Base-by-base conservation (phyloP, 108 stramenopile species). In the Nannochloropsis granulata region DNA sequence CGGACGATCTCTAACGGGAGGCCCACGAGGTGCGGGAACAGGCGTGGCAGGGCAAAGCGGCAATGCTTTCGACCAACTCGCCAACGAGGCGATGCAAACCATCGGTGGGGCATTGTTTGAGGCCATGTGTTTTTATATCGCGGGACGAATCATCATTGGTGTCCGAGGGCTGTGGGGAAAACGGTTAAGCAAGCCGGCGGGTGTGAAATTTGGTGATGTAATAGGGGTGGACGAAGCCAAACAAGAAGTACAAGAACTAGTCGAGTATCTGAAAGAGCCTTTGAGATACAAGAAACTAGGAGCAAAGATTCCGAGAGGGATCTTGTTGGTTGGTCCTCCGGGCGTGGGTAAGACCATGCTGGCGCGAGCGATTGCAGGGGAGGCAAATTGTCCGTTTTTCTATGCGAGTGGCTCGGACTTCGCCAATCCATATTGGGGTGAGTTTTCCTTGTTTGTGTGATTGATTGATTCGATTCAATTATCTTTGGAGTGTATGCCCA, bases 311-410 rank as follows among this genome's bases (percentile, higher is more conserved):
- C 98, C 97, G 13, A 91, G 93, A 46, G 98, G 98, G 23, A 80
- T 98, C 13, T 86, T 99, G 44, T 90, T 99, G 83, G 97, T 95
- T 10, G 96, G 97, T 12, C 97, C 97, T 19, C 98, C 98, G 1
- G 98, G 97, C 78, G 98, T 97, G 7, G 85, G 98, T 13, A 99
- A 99, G 88, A 99, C 98, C 12, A 87, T 99, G 42, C 90, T 99
- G 44, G 98, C 98, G 43, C 94, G 96, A 46, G 97, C 97, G 25
- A 97, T 99, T 84, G 98, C 98, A 3, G 98, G 98, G 21, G 98
- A 99, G 90, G 97, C 97, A 14, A 94, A 93, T 79, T 96, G 96
- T 12, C 97, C 97, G 12, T 99, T 99, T 91, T 98, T 96, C 89
- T 96, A 95, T 83, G 89, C 94, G 13, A 92, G 92, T 78, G 96